phyloP scores from a whole-genome alignment of 345 rosid genomes.

The Salix koriyanagi region DNA sequence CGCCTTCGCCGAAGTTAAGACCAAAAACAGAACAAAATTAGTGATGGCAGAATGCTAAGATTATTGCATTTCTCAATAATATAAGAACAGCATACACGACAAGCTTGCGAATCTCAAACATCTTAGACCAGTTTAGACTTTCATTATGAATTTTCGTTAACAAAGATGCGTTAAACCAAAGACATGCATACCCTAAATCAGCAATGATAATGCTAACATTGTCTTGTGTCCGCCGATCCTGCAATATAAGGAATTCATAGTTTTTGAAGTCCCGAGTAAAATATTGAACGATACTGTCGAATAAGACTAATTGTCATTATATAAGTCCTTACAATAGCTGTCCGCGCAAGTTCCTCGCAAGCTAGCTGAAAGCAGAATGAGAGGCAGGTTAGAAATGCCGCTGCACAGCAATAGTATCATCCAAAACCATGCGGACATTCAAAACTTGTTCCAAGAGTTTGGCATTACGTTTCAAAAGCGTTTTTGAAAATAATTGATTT shows the following conservation, averaged over 20 bases:
- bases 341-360: slow-evolving; percentile 74
- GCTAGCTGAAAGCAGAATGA: slow-evolving; percentile 56
- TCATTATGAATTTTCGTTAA: no score
- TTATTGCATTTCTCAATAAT: background rate
- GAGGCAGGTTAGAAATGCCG: slow-evolving; percentile 10
- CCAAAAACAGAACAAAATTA: background rate
- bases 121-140: no score
- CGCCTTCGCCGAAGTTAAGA: slow-evolving; percentile 31
- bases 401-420: background rate
- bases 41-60: background rate
- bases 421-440: background rate
- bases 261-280: background rate
- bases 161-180: background rate
- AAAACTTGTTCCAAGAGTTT: no score
- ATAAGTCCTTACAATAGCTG: slow-evolving; percentile 60
- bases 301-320: background rate
- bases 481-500: no score
- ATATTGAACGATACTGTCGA: background rate
- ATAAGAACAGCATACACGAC: background rate
- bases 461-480: no score
- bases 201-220: slow-evolving; percentile 74
- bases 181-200: slow-evolving; percentile 64
- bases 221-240: slow-evolving; percentile 76
- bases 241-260: slow-evolving; percentile 24
- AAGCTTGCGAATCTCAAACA: background rate